Evolutionary conservation across 306 rosid genomes (phyloP), one percentile per base, ranked within the genome.

Genomic region (Luffa acutangula): DNA sequence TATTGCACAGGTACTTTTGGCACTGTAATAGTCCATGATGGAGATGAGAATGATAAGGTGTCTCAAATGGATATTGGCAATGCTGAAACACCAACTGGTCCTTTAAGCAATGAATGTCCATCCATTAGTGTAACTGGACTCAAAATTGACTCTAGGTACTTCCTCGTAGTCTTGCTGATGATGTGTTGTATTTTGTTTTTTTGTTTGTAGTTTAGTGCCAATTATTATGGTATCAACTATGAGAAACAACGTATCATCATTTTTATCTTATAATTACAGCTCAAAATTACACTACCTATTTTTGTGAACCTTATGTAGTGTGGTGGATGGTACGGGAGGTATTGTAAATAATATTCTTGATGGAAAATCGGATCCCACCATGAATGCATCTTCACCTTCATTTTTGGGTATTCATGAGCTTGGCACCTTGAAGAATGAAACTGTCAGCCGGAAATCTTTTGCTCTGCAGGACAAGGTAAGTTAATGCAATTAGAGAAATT

Each of bases 401-500:
- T 59, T 51, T 58, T 76, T 80, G 48, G 86, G 87, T 80, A 86
- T 85, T 63, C 71, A 87, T 59, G 91, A 89, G 78, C 86, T 42
- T 78, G 72, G 85, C 83, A 78, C 85, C 25, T 64, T 85, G 85
- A 91, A 80, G 84, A 85, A 45, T 79, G 97, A 93, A 90, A 86
- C 96, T 18, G 91, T 85, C 66, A 77, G 81, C 86, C 84, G 88
- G 82, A 95, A 89, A 84, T 85, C 97, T 80, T 95, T 95, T 88
- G 93, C 99, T 25, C 82, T 92, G 85, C 99, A 95, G 85, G 99
- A 95, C 80, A 95, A 95, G 97, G 99, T 95, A 89, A 63, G 42
- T 65, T 46, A 36, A 37, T 37, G 72, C 45, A 36, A 17, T 65
- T 7, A 21, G 72, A 65, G 18, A 14, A 37, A 37, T 4, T 65